Evolutionary conservation across 2,329 filamentous ascomycete species (phyloP).

Genomic region (Colletotrichum spinosum): DNA sequence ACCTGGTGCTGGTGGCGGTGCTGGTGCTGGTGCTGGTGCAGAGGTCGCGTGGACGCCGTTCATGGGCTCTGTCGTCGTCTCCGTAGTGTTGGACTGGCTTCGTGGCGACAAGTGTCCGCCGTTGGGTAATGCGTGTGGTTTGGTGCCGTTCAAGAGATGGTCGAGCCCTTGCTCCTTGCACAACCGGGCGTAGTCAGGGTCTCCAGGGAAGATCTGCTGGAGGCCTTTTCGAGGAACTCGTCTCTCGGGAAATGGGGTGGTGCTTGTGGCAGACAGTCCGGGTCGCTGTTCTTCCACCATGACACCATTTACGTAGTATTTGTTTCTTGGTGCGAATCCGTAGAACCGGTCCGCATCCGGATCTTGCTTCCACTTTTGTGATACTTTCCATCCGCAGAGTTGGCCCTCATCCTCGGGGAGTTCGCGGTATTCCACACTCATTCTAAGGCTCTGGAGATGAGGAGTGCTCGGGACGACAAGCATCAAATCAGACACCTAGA

Average conservation of each 20-base stretch:
- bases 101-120: constrained; percentile 60
- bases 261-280: constrained; percentile 59
- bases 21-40: constrained; percentile 6
- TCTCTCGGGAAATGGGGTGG: constrained; percentile 65
- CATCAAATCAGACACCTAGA: constrained; percentile 71
- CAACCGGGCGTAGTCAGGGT: constrained; percentile 67
- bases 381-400: constrained; percentile 53
- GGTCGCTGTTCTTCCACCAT: constrained; percentile 65
- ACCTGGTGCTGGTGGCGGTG: background rate
- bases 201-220: constrained; percentile 63
- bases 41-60: constrained; percentile 23
- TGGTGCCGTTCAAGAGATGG: constrained; percentile 61
- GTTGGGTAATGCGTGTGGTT: constrained; percentile 58
- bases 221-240: constrained; percentile 67
- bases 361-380: constrained; percentile 70
- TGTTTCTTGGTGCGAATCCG: constrained; percentile 67
- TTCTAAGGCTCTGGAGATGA: constrained; percentile 66
- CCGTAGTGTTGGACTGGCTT: constrained; percentile 45
- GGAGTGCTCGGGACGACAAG: constrained; percentile 67
- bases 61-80: constrained; percentile 22
- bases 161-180: constrained; percentile 69
- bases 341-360: constrained; percentile 63
- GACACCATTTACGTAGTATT: constrained; percentile 68
- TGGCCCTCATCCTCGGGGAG: constrained; percentile 63
- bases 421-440: constrained; percentile 71